These are phyloP conservation scores for Aureobasidium sp. DNA, from an alignment of 2,329 filamentous ascomycete species.

Conservation along the genomic window DNA sequence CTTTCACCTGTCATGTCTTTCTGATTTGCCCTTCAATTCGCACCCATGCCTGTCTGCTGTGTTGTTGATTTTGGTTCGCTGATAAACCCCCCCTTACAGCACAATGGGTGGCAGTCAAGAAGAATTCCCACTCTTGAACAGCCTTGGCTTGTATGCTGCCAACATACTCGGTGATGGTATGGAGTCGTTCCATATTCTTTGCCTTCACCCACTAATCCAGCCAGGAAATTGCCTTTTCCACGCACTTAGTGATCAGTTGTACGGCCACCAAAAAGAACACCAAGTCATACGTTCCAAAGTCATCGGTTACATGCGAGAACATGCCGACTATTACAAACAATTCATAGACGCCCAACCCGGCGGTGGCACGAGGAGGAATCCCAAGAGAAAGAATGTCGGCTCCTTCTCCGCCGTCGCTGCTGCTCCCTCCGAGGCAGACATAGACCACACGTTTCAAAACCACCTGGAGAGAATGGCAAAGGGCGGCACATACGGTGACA, in stretches of 20 bases:
- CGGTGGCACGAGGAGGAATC: constrained; percentile 48
- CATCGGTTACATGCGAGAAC: constrained; percentile 52
- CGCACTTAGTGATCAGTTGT: constrained; percentile 58
- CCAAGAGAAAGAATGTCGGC: constrained; percentile 48
- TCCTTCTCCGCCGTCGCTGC: constrained; percentile 38
- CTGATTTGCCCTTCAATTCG: constrained; percentile 12
- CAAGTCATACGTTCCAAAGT: constrained; percentile 49
- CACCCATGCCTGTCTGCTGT: constrained; percentile 15
- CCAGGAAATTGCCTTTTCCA: constrained; percentile 63
- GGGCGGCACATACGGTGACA: constrained; percentile 55
- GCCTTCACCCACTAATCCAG: constrained; percentile 11
- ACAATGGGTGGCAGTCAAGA: constrained; percentile 25
- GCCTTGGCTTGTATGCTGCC: constrained; percentile 49
- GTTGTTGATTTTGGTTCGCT: constrained; percentile 15
- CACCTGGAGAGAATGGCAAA: constrained; percentile 53
- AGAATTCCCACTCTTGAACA: constrained; percentile 49
- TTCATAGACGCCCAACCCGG: constrained; percentile 50
- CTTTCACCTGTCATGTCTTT: constrained; percentile 15
- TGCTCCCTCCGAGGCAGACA: constrained; percentile 44
- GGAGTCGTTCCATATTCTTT: constrained; percentile 23
- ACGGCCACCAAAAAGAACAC: constrained; percentile 50
- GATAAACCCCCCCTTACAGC: constrained; percentile 15
- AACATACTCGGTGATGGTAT: constrained; percentile 55
- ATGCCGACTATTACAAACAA: constrained; percentile 54
- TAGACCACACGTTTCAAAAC: constrained; percentile 43